phyloP scores from a whole-genome alignment of 2,329 filamentous ascomycete genomes.

The Colletotrichum ledebouriae region DNA sequence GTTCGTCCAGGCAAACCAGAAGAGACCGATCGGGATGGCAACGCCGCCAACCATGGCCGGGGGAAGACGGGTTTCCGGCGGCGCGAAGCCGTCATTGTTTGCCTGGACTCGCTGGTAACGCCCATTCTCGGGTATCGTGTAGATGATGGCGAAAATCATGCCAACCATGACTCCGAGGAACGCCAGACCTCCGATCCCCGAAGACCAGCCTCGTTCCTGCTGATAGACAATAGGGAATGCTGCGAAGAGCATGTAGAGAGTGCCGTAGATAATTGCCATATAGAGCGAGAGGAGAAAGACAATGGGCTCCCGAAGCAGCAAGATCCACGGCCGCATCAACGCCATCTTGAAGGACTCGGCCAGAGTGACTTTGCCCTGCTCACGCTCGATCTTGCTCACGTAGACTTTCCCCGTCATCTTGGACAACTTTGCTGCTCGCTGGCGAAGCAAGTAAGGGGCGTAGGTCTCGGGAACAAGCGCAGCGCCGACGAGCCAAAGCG shows the following conservation, averaged over 20 bases:
- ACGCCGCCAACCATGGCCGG: conserved; percentile 67
- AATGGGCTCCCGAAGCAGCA: conserved; percentile 79
- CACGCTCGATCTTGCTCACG: conserved; percentile 57
- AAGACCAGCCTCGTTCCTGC: conserved; percentile 68
- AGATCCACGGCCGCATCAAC: conserved; percentile 72
- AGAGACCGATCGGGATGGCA: conserved; percentile 65
- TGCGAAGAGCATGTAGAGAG: conserved; percentile 71
- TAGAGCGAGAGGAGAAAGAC: conserved; percentile 75
- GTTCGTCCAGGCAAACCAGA: conserved; percentile 71
- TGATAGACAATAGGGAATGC: conserved; percentile 77
- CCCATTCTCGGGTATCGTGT: conserved; percentile 60
- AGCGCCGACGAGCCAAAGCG: conserved; percentile 54
- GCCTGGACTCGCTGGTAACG: conserved; percentile 56
- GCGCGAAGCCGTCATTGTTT: conserved; percentile 60
- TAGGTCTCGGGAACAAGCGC: conserved; percentile 57
- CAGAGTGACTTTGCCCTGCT: conserved; percentile 52
- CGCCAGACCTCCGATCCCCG: conserved; percentile 71
- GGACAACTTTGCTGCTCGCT: conserved; percentile 44
- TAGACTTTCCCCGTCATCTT: conserved; percentile 44
- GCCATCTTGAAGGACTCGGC: conserved; percentile 60
- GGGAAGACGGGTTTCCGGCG: conserved; percentile 69
- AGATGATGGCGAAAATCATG: conserved; percentile 68
- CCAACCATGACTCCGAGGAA: conserved; percentile 79
- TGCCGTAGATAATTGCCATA: conserved; percentile 72
- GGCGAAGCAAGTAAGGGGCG: conserved; percentile 45